A percentile compares a stretch with the other conserved stretches of the same genome.
Conservation (phyloP, 495 filamentous ascomycete genomes). For the Hypoxylon perforatum region DNA sequence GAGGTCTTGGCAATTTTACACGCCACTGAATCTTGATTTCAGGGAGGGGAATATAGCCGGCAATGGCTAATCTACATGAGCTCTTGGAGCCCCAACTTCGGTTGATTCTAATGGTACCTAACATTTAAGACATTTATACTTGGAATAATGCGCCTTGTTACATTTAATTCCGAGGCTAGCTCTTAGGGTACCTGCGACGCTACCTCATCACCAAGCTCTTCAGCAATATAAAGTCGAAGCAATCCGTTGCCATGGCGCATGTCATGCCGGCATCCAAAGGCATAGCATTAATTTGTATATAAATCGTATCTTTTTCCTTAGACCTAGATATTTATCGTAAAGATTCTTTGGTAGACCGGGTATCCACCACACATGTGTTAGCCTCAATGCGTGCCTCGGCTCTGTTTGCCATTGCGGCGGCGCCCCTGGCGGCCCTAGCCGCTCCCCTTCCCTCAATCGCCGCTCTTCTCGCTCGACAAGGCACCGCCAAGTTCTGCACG, state of each 20-base stretch:
- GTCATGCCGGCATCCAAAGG: conserved; percentile 4
- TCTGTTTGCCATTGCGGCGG: conserved; percentile 16
- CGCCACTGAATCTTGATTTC: conserved; percentile 8
- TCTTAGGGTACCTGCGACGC: too few species aligned
- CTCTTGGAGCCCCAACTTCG: neutral
- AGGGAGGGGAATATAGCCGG: conserved; percentile 25
- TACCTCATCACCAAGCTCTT: too few species aligned
- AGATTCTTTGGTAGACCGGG: neutral
- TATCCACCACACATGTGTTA: neutral
- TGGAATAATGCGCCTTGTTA: conserved; percentile 5
- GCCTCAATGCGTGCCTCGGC: conserved; percentile 19
- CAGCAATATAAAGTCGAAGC: conserved; percentile 9
- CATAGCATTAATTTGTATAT: conserved; percentile 10
- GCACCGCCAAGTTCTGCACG: conserved; percentile 27
- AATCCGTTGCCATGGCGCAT: neutral
- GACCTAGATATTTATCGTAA: too few species aligned
- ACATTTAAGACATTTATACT: too few species aligned
- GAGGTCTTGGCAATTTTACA: neutral
- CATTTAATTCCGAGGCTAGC: too few species aligned
- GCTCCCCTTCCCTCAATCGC: neutral
- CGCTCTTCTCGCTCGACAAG: conserved; percentile 6
- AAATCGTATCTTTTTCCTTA: neutral
- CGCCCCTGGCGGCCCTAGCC: conserved; percentile 21
- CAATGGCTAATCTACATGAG: conserved; percentile 14
- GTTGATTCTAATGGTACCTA: neutral